Evolutionary conservation across 2,329 filamentous ascomycete species (phyloP), one percentile per base, ranked within the genome.

Genomic region (Fusarium setosum): DNA sequence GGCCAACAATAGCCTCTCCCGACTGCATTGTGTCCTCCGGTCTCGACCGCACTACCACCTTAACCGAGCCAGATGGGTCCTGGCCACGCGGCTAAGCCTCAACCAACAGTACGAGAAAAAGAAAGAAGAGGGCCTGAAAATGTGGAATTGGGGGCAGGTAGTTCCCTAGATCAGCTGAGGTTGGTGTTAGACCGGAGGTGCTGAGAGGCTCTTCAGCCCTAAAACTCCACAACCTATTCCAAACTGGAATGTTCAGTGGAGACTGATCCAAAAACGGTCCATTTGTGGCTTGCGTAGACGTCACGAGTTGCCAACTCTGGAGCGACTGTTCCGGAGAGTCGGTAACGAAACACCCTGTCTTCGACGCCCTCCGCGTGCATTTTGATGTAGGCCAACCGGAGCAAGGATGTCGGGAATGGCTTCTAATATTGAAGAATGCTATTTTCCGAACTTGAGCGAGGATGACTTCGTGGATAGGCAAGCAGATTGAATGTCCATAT

Each of bases 271-370:
- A 45, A 12, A 23, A 18, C 6, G 29, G 13, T 26, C 24, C 13
- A 9, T 12, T 11, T 45, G 59, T 61, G 56, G 59, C 59, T 61
- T 49, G 59, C 57, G 56, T 54, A 7, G 23, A 42, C 38, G n/a
- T 12, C 45, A 42, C 24, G 26, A 29, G 11, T 47, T 47, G 7
- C 42, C 11, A 26, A 11, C 13, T 34, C 31, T 32, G 26, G 29
- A 23, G 18, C 3, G 18, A n/a, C 31, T 47, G 42, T 47, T 47
- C 42, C 29, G 42, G 15, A 13, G 26, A 23, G 5, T 20, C 26
- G 42, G 42, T 47, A 47, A 34, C 29, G 29, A 5, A 5, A 20
- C 6, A 26, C 42, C 18, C 26, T 21, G n/a, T 5, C 31, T 6
- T 47, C 26, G 4, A 20, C 42, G 42, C 41, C 23, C 41, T 17